Base-by-base conservation (phyloP, 768 basidiomycete genomes). In the Kwoniella dejecticola region DNA sequence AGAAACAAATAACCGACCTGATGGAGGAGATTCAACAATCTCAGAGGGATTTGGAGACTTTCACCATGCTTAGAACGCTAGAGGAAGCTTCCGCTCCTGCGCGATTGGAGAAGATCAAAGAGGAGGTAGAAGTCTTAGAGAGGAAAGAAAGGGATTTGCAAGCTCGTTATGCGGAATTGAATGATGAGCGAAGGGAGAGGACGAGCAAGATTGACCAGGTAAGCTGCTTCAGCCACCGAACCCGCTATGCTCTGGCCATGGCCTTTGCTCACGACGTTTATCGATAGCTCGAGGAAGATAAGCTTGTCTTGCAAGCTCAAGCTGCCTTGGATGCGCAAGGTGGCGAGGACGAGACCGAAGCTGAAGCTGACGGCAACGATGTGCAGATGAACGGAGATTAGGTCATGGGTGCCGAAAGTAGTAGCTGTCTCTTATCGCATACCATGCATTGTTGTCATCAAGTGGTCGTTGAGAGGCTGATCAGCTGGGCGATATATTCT, bases 121-220 rank as follows among this genome's bases (percentile, higher is more conserved):
- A 91, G 70, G 94, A 97, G 76, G 94, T 97, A 23, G 88, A 89
- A 36, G 82, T 80, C 64, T 82, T 98, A 27, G 88, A 90, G 76
- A 81, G 83, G 60, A 82, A 89, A 67, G 96, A 97, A 80, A 81
- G 83, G 55, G 79, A 85, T 69, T 80, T 96, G 67, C 96, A 99
- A 80, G 84, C 84, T 67, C 81, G 86, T 49, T 96, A 95, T 78
- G 86, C 85, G n/a, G 93, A 93, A 68, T 77, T 98, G 63, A 86
- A 88, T 58, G 80, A 82, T 59, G 88, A 92, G 79, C 55, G 79
- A 53, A 64, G 69, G 49, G 74, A 75, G 52, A 54, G 74, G 63
- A 19, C 68, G 45, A 73, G 60, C 17, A 58, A 57, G 41, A 70
- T 81, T 60, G 75, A 79, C 57, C 64, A 71, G 71, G 74, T 75